Conservation (phyloP, 1,139 yeast species). For the Magnusiomyces ingens region DNA sequence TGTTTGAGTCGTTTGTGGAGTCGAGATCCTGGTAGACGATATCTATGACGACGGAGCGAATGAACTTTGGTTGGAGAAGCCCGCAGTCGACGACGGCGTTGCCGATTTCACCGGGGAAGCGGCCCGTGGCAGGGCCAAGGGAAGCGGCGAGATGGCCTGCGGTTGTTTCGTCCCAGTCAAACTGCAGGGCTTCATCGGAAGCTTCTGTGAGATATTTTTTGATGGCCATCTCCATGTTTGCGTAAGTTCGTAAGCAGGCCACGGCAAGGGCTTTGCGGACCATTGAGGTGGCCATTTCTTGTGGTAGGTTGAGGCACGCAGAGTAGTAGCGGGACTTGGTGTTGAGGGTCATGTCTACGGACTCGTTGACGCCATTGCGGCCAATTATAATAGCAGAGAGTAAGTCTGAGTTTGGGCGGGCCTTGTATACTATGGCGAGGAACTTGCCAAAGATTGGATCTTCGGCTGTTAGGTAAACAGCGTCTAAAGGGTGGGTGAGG, state of each 20-base stretch:
- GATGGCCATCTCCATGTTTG: conserved; percentile 40
- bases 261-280: conserved; percentile 75
- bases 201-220: conserved; percentile 13
- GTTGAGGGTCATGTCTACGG: conserved; percentile 54
- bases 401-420: conserved; percentile 14
- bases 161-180: conserved; percentile 59
- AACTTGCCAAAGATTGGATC: conserved; percentile 34
- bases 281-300: conserved; percentile 45
- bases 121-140: conserved; percentile 46
- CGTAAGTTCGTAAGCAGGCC: conserved; percentile 60
- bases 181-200: conserved; percentile 12
- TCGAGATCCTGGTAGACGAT: conserved; percentile 59
- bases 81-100: conserved; percentile 48
- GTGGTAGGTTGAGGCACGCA: conserved; percentile 64
- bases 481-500: conserved; percentile 20
- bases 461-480: conserved; percentile 35
- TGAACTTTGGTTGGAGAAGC: conserved; percentile 46
- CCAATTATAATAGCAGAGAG: conserved; percentile 60
- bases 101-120: conserved; percentile 55
- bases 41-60: conserved; percentile 58
- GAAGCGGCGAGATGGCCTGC: conserved; percentile 68
- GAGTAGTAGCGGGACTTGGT: conserved; percentile 64
- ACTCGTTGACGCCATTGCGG: conserved; percentile 60
- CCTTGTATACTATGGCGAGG: conserved; percentile 29
- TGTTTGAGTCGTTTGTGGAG: conserved; percentile 54